These are phyloP conservation scores for Clonostachys chloroleuca DNA, from an alignment of 2,329 filamentous ascomycete genomes.

Conservation along the genomic window DNA sequence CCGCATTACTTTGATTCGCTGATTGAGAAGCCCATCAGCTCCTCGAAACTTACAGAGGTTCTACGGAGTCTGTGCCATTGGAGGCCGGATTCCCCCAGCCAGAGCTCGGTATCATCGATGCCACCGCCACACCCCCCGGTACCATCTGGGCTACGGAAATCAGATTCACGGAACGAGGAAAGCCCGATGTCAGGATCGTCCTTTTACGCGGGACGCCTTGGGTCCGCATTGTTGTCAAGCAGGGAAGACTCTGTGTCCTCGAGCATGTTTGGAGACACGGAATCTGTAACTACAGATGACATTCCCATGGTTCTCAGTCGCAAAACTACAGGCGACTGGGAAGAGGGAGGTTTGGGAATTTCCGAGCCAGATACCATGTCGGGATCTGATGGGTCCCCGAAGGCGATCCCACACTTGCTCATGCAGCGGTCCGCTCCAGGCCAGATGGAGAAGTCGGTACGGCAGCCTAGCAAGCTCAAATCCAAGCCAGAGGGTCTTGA, in stretches of 20 bases:
- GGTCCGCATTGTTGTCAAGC: constrained; percentile 76
- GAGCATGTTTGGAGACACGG: constrained; percentile 81
- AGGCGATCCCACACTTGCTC: constrained; percentile 47
- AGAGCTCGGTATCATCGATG: constrained; percentile 21
- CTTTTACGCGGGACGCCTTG: constrained; percentile 62
- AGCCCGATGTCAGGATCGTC: constrained; percentile 82
- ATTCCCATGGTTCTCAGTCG: constrained; percentile 71
- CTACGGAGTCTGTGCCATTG: constrained; percentile 87
- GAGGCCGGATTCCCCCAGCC: constrained; percentile 66
- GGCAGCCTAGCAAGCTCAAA: constrained; percentile 69
- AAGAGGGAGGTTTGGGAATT: constrained; percentile 74
- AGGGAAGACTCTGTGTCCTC: constrained; percentile 86
- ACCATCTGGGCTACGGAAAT: constrained; percentile 61
- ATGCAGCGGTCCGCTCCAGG: constrained; percentile 63
- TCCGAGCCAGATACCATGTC: constrained; percentile 49
- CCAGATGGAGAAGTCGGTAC: constrained; percentile 47
- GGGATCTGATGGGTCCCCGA: constrained; percentile 14
- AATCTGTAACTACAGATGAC: constrained; percentile 75
- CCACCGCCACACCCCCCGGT: constrained; percentile 20
- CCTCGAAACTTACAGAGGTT: constrained; percentile 85
- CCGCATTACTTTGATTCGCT: constrained; percentile 94
- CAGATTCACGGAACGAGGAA: constrained; percentile 63
- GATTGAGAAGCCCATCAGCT: constrained; percentile 94
- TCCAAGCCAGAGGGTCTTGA: constrained; percentile 73
- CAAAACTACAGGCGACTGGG: constrained; percentile 74